Conservation (phyloP, 176 grass and related monocot species). For the Lolium perenne region DNA sequence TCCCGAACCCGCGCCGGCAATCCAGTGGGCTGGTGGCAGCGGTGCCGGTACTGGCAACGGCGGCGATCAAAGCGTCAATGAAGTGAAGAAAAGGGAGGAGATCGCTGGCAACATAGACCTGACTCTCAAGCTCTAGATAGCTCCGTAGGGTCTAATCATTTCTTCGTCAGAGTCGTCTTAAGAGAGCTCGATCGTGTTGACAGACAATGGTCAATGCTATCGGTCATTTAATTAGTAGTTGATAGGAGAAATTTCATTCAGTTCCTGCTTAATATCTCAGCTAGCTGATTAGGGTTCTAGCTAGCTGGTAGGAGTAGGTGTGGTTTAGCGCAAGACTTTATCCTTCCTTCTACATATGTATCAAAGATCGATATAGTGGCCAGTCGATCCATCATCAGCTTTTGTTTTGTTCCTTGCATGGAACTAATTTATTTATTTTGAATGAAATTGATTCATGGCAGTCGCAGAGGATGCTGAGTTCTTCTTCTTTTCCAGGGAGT, state of each 20-base stretch:
- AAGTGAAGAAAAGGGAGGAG: conserved; percentile 26
- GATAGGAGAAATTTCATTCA: background rate
- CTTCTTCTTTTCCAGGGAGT: background rate
- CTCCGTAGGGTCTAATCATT: conserved; percentile 9
- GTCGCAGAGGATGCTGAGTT: background rate
- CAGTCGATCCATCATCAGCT: background rate
- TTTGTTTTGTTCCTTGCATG: conserved; percentile 23
- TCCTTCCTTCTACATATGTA: background rate
- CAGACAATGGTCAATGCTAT: background rate
- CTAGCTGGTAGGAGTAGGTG: background rate
- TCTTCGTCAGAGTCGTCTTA: background rate
- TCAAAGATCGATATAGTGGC: background rate
- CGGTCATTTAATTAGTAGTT: background rate
- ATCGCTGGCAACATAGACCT: conserved; percentile 43
- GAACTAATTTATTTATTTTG: background rate
- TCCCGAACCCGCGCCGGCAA: background rate
- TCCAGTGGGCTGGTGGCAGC: background rate
- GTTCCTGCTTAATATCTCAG: background rate
- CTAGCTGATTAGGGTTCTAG: background rate
- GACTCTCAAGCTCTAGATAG: conserved; percentile 52
- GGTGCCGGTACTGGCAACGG: background rate
- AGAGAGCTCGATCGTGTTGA: background rate
- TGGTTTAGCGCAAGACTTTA: conserved; percentile 15
- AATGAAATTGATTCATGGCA: background rate
- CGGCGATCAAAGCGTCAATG: background rate